Percentiles rank a stretch among this genome's conserved stretches.
These are phyloP conservation scores for Zarea fungicola DNA, from an alignment of 2,329 filamentous ascomycete genomes.

Conservation along the genomic window DNA sequence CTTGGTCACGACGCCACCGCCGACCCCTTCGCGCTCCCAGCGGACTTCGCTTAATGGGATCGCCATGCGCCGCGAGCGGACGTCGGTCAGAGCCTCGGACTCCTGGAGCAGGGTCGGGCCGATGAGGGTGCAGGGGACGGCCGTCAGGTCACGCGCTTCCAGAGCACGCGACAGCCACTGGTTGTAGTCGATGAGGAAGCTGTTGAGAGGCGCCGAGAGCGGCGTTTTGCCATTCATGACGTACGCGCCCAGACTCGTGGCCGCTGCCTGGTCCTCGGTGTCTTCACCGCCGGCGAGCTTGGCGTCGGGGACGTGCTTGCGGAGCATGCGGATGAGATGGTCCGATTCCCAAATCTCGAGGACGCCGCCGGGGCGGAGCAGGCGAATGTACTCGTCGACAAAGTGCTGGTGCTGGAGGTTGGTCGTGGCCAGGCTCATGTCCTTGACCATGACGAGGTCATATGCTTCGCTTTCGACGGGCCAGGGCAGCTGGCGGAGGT, in stretches of 20 bases:
- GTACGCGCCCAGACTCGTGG: conserved; percentile 71
- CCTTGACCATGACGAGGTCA: conserved; percentile 85
- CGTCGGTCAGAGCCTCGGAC: conserved; percentile 61
- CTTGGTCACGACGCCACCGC: conserved; percentile 56
- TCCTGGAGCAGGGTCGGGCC: conserved; percentile 77
- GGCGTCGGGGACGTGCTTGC: conserved; percentile 64
- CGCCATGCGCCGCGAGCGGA: conserved; percentile 73
- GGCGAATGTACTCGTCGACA: conserved; percentile 68
- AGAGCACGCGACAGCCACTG: conserved; percentile 73
- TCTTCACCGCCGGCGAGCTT: conserved; percentile 29
- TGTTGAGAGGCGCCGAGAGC: conserved; percentile 74
- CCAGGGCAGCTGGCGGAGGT: conserved; percentile 68
- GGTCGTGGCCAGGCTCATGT: conserved; percentile 64
- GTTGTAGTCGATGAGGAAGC: conserved; percentile 79
- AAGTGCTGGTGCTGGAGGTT: conserved; percentile 50
- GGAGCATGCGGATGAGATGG: conserved; percentile 73
- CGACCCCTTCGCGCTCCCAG: conserved; percentile 77
- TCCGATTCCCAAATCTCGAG: conserved; percentile 90
- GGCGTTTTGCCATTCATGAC: conserved; percentile 77
- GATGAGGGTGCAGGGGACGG: conserved; percentile 74
- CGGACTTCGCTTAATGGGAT: conserved; percentile 79
- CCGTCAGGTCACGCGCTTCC: conserved; percentile 62
- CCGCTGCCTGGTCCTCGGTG: conserved; percentile 56
- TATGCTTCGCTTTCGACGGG: conserved; percentile 78
- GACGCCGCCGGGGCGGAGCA: conserved; percentile 71